Percentiles rank a stretch among this genome's conserved stretches.
These are phyloP conservation scores for Lactuca saligna DNA, from an alignment of 129 eudicot genomes.

Conservation along the genomic window DNA sequence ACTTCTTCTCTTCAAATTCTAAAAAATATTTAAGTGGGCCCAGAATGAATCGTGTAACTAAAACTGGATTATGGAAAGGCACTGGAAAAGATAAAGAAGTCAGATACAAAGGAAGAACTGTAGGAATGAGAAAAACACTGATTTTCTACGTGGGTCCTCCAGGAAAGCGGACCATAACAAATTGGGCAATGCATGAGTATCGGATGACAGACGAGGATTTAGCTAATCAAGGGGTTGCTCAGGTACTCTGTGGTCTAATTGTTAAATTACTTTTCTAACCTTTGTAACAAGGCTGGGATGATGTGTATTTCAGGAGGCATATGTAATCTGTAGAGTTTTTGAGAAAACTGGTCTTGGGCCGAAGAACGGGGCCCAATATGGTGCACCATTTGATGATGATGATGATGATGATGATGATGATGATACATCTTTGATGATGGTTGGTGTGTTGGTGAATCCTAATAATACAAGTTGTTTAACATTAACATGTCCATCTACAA, in stretches of 20 bases:
- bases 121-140: conserved; percentile 60
- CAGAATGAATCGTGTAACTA: conserved; percentile 66
- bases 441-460: background rate
- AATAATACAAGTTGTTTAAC: background rate
- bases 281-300: background rate
- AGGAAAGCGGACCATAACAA: conserved; percentile 58
- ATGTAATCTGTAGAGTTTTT: conserved; percentile 58
- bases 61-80: conserved; percentile 72
- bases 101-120: conserved; percentile 32
- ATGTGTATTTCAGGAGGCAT: conserved; percentile 50
- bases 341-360: conserved; percentile 79
- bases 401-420: conserved; percentile 10
- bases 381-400: conserved; percentile 62
- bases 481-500: conserved; percentile 26
- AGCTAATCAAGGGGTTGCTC: conserved; percentile 46
- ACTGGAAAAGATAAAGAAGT: conserved; percentile 71
- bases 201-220: conserved; percentile 44
- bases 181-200: conserved; percentile 83
- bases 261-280: background rate
- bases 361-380: conserved; percentile 67
- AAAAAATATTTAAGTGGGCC: conserved; percentile 59
- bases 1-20: conserved; percentile 72
- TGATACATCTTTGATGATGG: background rate
- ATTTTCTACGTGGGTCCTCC: conserved; percentile 62
- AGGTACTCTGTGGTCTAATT: conserved; percentile 35